Base-by-base conservation (phyloP, 441 rosid genomes). In the Pelargonium myrrhifolium region DNA sequence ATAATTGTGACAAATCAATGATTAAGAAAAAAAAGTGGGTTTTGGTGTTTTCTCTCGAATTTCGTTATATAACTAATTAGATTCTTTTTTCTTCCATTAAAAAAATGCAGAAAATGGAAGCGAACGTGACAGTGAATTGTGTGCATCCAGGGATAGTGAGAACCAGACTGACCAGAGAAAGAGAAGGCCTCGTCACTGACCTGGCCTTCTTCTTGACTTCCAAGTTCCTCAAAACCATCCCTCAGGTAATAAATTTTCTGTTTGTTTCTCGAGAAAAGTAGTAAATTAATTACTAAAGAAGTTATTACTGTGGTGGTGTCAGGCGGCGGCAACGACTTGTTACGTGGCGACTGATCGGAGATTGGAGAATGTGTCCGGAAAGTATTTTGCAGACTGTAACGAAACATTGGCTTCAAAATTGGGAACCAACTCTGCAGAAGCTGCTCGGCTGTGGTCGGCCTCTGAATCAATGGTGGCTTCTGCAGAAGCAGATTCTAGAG, bases 101-200 rank as follows among this genome's bases (percentile, higher is more conserved):
- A 24, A 24, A 24, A 55, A 40, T 75, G 78, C 84, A 92, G 93
- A 77, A 84, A 80, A 80, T 82, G 86, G 89, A 80, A 62, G 92
- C 88, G 69, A 86, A 90, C 74, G 92, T 92, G 73, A 90, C 89
- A 0, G 96, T 83, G 14, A 92, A 90, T 64, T 87, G 91, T 73
- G 96, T 93, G 55, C 95, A 90, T 78, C 98, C 98, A 1, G 98
- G 98, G 62, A 85, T 93, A 18, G 98, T 93, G 17, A 81, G 89
- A 70, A 93, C 98, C 28, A 83, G 94, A 61, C 92, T 93, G 63
- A 90, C 97, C 14, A 78, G 98, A 69, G 98, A 90, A 51, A 84
- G 96, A 68, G 98, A 93, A 66, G 97, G 98, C 72, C 68, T 84
- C 28, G 39, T 82, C 69, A 90, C 98, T 37, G 99, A 91, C 81